phyloP scores from a whole-genome alignment of 495 filamentous ascomycete species.

The Tuber melanosporum region DNA sequence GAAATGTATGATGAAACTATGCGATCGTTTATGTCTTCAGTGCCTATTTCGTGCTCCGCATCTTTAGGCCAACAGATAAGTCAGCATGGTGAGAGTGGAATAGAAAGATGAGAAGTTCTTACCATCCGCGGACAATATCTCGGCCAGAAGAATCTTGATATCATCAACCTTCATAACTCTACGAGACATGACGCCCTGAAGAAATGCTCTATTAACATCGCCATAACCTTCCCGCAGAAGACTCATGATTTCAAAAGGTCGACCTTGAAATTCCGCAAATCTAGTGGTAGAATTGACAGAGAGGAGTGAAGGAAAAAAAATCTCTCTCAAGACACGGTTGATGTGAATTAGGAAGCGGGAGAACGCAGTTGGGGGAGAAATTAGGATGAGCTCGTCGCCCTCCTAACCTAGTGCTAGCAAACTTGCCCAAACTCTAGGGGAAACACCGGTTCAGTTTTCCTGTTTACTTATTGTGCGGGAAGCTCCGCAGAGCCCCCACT shows the following conservation, averaged over 20 bases:
- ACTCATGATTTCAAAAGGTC: slow-evolving; percentile 16
- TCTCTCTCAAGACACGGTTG: neutral
- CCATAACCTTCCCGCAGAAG: slow-evolving; percentile 41
- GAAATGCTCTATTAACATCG: slow-evolving; percentile 80
- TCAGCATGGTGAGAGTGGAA: neutral
- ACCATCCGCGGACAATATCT: slow-evolving; percentile 59
- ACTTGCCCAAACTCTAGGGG: neutral
- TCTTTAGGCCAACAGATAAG: neutral
- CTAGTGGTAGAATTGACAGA: neutral
- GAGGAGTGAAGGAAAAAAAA: neutral
- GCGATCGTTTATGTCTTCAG: slow-evolving; percentile 58
- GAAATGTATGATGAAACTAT: slow-evolving; percentile 63
- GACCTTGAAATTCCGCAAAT: neutral
- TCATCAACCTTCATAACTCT: slow-evolving; percentile 68
- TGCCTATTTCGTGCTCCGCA: slow-evolving; percentile 20
- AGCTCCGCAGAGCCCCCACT: neutral
- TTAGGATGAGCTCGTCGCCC: neutral
- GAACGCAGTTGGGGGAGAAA: neutral
- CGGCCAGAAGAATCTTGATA: slow-evolving; percentile 64
- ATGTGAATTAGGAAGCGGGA: neutral
- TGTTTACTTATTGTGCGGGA: neutral
- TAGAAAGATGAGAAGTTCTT: slow-evolving; percentile 11
- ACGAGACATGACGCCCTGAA: slow-evolving; percentile 80
- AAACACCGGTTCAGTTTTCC: neutral
- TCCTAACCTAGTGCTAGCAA: neutral